Evolutionary conservation across 2,329 filamentous ascomycete species (phyloP).

Genomic region (Arthrinium phaeospermum): DNA sequence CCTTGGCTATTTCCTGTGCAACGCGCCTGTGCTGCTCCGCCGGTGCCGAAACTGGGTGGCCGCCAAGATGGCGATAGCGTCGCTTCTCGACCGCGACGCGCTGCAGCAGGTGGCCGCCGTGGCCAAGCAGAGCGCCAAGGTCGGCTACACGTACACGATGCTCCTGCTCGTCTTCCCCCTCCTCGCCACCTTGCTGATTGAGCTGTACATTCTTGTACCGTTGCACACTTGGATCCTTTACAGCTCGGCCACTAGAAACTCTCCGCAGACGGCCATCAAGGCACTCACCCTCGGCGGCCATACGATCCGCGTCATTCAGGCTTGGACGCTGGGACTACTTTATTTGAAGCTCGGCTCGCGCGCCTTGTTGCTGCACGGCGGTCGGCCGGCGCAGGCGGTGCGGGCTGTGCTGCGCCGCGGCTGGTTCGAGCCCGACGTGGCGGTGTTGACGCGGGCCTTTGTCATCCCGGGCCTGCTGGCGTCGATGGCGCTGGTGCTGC

Average conservation of each 20-base stretch:
- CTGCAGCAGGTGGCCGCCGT: slow-evolving; percentile 38
- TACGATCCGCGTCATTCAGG: slow-evolving; percentile 85
- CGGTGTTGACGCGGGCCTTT: slow-evolving; percentile 82
- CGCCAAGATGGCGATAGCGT: slow-evolving; percentile 29
- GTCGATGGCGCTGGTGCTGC: slow-evolving; percentile 63
- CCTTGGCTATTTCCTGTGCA: slow-evolving; percentile 65
- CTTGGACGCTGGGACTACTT: slow-evolving; percentile 91
- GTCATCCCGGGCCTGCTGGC: slow-evolving; percentile 75
- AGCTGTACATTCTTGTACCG: slow-evolving; percentile 88
- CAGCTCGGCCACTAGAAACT: slow-evolving; percentile 22
- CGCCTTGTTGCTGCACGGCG: slow-evolving; percentile 70
- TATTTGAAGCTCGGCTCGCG: slow-evolving; percentile 83
- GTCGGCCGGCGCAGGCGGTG: slow-evolving; percentile 75
- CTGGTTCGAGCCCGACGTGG: slow-evolving; percentile 78
- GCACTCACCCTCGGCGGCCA: slow-evolving; percentile 52
- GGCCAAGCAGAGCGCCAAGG: slow-evolving; percentile 43
- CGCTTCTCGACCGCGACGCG: slow-evolving; percentile 39
- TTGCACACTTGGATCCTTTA: slow-evolving; percentile 77
- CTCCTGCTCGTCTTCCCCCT: slow-evolving; percentile 82
- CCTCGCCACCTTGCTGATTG: slow-evolving; percentile 78
- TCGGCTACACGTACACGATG: slow-evolving; percentile 77
- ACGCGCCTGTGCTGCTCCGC: slow-evolving; percentile 48
- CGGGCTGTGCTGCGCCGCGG: slow-evolving; percentile 75
- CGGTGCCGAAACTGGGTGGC: slow-evolving; percentile 39
- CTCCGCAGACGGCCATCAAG: slow-evolving; percentile 34